Percentiles rank a stretch among this genome's conserved stretches.
phyloP scores from a whole-genome alignment of 179 eudicot species.

The Actinidia polygama region DNA sequence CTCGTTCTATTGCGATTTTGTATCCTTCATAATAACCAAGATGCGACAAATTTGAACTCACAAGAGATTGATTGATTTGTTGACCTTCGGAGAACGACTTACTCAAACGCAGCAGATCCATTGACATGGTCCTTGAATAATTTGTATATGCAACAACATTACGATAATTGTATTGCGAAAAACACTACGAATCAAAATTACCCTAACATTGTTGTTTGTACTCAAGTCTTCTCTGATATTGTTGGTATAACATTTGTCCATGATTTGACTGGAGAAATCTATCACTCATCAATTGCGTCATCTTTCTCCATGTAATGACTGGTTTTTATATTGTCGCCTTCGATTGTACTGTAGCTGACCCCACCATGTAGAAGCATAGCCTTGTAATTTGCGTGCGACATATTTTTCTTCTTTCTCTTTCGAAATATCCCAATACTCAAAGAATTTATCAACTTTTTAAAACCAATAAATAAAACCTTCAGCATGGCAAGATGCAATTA shows the following conservation, averaged over 20 bases:
- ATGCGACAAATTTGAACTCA: too few relatives aligned
- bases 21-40: too few relatives aligned
- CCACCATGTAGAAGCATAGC: background rate
- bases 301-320: background rate
- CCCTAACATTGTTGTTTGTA: background rate
- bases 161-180: too few relatives aligned
- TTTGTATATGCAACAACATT: too few relatives aligned
- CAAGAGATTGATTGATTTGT: too few relatives aligned
- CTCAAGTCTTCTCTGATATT: background rate
- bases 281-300: background rate
- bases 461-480: background rate
- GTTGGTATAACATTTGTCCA: background rate
- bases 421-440: background rate
- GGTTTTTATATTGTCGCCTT: background rate
- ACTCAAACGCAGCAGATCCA: too few relatives aligned
- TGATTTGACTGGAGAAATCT: background rate
- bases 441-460: background rate
- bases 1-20: too few relatives aligned
- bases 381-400: background rate
- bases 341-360: background rate
- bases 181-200: too few relatives aligned
- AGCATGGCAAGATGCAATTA: background rate
- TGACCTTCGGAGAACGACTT: too few relatives aligned
- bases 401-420: background rate
- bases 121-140: too few relatives aligned